Base-by-base conservation (phyloP, 2,329 filamentous ascomycete species). In the Aspergillus unguis region DNA sequence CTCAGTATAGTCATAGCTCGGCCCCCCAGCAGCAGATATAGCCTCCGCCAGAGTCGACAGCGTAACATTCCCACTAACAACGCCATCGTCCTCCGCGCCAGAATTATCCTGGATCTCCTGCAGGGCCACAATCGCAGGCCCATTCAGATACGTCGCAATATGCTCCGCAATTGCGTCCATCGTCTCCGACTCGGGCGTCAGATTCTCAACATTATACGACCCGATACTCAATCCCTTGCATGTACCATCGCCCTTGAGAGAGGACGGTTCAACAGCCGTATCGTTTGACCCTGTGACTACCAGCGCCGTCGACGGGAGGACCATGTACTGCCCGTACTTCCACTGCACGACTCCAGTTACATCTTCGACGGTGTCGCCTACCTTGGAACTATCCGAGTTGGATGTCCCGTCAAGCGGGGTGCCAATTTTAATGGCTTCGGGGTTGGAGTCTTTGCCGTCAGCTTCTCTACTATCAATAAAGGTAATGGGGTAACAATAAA, bases 91-190 rank as follows among this genome's bases (percentile, higher is more conserved):
- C 9, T 77, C 81, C 2, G 77, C 67, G 10, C 86, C 86, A 37
- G 76, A 79, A 73, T 85, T 76, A 64, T 89, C 86, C 69, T 88
- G 86, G 42, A 89, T 74, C 69, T 89, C 86, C 66, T 89, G 86
- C 3, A 90, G 62, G 64, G 87, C 87, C 52, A 90, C 63, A 4
- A 89, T 66, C 63, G 86, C 83, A 0, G 86, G 86, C 0, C 78
- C 79, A 53, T 77, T 78, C 57, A 89, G 71, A 69, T 83, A 84
- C 58, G 81, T 71, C 48, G 84, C 83, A 57, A 90, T 86, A 61
- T 89, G 84, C 6, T 75, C 70, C 2, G 85, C 82, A n/a, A 88
- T 77, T 9, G 69, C 70, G n/a, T 77, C 70, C 26, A 88, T 72
- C 57, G 84, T 80, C 1, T 75, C 58, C 0, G 81, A 82, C 32